A percentile compares a stretch with the other conserved stretches of the same genome.
Conservation (phyloP, 345 rosid species). For the Citrus trifoliata region DNA sequence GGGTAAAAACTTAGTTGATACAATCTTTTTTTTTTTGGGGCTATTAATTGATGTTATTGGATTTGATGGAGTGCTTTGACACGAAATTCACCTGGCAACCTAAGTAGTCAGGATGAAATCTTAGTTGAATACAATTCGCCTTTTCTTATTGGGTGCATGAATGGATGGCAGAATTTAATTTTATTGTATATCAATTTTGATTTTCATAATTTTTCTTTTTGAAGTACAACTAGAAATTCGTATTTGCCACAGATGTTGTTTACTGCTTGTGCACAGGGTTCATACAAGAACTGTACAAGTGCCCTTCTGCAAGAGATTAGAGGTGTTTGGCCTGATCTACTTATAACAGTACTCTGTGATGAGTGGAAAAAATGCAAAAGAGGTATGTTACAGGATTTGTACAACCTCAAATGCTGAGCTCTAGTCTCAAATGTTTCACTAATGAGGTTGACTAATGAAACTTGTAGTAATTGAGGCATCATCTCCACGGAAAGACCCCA, state of each 20-base stretch:
- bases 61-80: not conserved
- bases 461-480: constrained; percentile 85
- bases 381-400: constrained; percentile 41
- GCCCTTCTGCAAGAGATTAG: constrained; percentile 56
- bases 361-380: constrained; percentile 98
- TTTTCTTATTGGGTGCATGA: not conserved
- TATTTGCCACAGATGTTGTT: not conserved
- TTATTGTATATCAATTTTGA: not conserved
- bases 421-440: constrained; percentile 14
- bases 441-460: constrained; percentile 10
- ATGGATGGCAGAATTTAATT: not conserved
- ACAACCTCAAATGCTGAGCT: constrained; percentile 7
- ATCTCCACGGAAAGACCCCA: constrained; percentile 77
- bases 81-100: not conserved
- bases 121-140: not conserved
- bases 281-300: constrained; percentile 53
- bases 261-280: constrained; percentile 46
- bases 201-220: not conserved
- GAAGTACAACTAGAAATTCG: not conserved
- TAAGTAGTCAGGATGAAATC: not conserved
- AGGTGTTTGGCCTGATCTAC: constrained; percentile 88
- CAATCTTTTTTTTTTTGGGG: no score
- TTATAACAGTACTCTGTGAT: constrained; percentile 61
- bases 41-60: not conserved
- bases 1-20: no score